These are phyloP conservation scores for Plectranthus barbatus DNA, from an alignment of 257 asterid species.

Conservation along the genomic window DNA sequence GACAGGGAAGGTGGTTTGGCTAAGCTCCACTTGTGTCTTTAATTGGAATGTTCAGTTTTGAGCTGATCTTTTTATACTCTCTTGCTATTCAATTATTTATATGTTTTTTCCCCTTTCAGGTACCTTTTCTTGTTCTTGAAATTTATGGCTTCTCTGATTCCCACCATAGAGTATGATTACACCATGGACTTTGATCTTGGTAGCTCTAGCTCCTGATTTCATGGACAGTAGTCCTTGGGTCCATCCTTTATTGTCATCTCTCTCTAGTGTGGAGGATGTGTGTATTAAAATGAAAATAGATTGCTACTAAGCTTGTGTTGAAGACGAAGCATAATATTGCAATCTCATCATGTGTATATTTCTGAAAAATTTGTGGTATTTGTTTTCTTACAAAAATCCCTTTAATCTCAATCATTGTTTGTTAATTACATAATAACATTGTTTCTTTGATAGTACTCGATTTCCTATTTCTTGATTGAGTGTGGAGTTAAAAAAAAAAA, in stretches of 20 bases:
- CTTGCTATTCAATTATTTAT: not conserved
- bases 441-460: too few relatives aligned
- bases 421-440: too few relatives aligned
- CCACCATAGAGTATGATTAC: slow-evolving; percentile 91
- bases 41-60: not conserved
- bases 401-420: too few relatives aligned
- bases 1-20: not conserved
- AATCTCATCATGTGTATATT: too few relatives aligned
- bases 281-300: not conserved
- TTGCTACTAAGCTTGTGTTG: not conserved
- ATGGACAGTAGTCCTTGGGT: slow-evolving; percentile 9
- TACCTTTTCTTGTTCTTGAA: slow-evolving; percentile 62
- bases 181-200: slow-evolving; percentile 97
- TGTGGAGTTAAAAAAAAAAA: too few relatives aligned
- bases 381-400: too few relatives aligned
- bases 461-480: too few relatives aligned
- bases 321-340: too few relatives aligned
- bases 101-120: slow-evolving; percentile 21
- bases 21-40: not conserved
- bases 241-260: not conserved
- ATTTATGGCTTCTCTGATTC: slow-evolving; percentile 77
- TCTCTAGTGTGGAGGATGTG: not conserved
- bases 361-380: too few relatives aligned
- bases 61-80: not conserved
- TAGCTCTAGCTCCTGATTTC: slow-evolving; percentile 57